A percentile compares a stretch with the other conserved stretches of the same genome.
These are phyloP conservation scores for Claviceps arundinis DNA, from an alignment of 2,329 filamentous ascomycete species.

Conservation along the genomic window DNA sequence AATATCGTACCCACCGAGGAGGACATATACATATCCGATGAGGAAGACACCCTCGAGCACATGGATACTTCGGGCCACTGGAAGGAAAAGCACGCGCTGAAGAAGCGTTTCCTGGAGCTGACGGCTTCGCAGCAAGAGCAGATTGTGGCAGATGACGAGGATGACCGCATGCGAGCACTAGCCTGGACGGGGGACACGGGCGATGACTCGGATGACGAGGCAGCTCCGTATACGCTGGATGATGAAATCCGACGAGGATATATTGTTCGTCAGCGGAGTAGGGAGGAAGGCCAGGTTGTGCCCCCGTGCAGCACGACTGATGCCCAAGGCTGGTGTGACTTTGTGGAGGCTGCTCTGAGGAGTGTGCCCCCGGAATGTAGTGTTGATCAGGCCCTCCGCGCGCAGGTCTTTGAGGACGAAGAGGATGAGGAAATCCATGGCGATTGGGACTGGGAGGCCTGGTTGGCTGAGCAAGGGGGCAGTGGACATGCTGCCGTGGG, in stretches of 20 bases:
- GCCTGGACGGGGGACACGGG: conserved; percentile 17
- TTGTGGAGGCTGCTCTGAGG: conserved; percentile 13
- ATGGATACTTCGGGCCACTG: conserved; percentile 26
- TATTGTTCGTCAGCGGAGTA: conserved; percentile 10
- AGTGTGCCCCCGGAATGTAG: conserved; percentile 11
- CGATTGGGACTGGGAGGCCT: conserved; percentile 12
- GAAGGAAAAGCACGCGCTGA: conserved; percentile 30
- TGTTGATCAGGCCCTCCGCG: conserved; percentile 14
- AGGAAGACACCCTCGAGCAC: conserved; percentile 22
- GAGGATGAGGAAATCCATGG: conserved; percentile 6
- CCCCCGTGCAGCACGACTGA: conserved; percentile 7
- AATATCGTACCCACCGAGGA: conserved; percentile 37
- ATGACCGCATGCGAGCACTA: conserved; percentile 21
- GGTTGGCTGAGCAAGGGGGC: conserved; percentile 10
- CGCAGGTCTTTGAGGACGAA: conserved; percentile 13
- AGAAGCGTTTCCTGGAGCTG: conserved; percentile 29
- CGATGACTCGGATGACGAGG: not conserved
- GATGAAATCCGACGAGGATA: conserved; percentile 22
- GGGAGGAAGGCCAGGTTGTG: conserved; percentile 7
- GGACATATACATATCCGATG: conserved; percentile 38
- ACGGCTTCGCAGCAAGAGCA: conserved; percentile 21
- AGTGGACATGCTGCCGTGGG: too few species aligned
- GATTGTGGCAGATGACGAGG: conserved; percentile 24
- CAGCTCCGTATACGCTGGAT: conserved; percentile 13
- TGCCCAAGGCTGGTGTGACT: conserved; percentile 13